Conservation (phyloP, 2,329 filamentous ascomycete species). For the Didymella keratinophila region DNA sequence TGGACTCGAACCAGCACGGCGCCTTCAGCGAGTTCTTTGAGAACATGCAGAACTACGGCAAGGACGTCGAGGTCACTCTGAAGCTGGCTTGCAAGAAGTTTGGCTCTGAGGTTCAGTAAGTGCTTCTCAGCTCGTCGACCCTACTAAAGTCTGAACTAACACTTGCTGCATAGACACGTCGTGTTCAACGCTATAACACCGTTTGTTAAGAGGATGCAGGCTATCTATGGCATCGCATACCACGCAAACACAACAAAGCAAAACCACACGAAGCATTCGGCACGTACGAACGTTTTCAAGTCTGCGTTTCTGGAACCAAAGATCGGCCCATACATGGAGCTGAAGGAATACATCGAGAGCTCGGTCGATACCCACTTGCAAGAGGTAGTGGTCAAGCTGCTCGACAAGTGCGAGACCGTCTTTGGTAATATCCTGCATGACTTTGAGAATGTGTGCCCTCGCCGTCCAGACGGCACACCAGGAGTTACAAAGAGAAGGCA, state of each 20-base stretch:
- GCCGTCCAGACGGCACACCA: neutral
- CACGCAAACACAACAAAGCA: neutral
- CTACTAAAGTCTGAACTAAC: neutral
- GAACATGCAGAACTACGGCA: neutral
- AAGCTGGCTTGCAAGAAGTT: neutral
- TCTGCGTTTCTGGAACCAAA: neutral
- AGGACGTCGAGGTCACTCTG: neutral
- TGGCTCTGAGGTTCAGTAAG: neutral
- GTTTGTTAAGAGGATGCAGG: neutral
- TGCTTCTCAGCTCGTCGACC: neutral
- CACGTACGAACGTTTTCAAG: neutral
- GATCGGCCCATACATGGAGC: conserved; percentile 2
- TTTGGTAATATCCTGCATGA: neutral
- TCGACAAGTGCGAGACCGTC: neutral
- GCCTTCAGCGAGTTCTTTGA: neutral
- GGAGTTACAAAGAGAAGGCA: conserved; percentile 1
- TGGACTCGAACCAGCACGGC: neutral
- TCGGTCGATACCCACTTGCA: neutral
- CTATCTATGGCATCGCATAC: neutral
- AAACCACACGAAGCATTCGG: neutral
- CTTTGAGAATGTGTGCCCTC: conserved; percentile 2
- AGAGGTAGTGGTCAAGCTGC: neutral
- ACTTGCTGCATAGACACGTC: neutral
- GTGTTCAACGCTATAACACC: neutral
- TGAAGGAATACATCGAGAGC: neutral